These are phyloP conservation scores for Rhodotorula taiwanensis DNA, from an alignment of 768 basidiomycete species.

Conservation along the genomic window DNA sequence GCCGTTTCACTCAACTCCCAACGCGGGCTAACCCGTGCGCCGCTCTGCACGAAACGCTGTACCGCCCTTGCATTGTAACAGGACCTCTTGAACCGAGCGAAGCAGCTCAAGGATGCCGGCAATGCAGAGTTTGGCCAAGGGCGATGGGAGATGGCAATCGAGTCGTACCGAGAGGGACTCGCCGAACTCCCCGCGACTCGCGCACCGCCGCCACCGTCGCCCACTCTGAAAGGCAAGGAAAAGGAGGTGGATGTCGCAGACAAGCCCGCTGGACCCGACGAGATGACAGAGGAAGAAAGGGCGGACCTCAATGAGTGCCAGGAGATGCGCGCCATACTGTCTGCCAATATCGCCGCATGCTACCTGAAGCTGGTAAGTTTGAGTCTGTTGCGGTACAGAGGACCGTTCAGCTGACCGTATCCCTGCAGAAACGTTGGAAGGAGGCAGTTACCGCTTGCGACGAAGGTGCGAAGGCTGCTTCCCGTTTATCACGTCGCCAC, in stretches of 20 bases:
- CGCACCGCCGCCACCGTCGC: not conserved
- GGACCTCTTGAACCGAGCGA: constrained; percentile 17
- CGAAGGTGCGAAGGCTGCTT: constrained; percentile 51
- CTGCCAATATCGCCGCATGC: constrained; percentile 36
- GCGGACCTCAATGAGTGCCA: constrained; percentile 19
- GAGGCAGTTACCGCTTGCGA: constrained; percentile 74
- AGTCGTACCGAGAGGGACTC: constrained; percentile 23
- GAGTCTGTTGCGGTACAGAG: not conserved
- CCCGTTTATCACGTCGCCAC: not conserved
- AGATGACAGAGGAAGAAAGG: constrained; percentile 7
- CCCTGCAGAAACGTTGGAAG: constrained; percentile 46
- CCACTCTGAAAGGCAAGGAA: constrained; percentile 21
- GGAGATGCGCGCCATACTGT: constrained; percentile 31
- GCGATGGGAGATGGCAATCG: constrained; percentile 24
- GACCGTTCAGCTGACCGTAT: not conserved
- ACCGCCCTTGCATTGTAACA: no score
- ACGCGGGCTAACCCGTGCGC: no score
- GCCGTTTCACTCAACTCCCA: no score
- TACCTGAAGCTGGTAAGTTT: constrained; percentile 35
- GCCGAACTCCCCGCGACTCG: constrained; percentile 23
- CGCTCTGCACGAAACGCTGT: no score
- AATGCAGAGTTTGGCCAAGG: constrained; percentile 25
- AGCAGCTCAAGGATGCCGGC: constrained; percentile 14
- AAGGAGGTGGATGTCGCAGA: constrained; percentile 1
- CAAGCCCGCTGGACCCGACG: not conserved